Base-by-base conservation (phyloP, 306 rosid genomes). In the Quercus alba region DNA sequence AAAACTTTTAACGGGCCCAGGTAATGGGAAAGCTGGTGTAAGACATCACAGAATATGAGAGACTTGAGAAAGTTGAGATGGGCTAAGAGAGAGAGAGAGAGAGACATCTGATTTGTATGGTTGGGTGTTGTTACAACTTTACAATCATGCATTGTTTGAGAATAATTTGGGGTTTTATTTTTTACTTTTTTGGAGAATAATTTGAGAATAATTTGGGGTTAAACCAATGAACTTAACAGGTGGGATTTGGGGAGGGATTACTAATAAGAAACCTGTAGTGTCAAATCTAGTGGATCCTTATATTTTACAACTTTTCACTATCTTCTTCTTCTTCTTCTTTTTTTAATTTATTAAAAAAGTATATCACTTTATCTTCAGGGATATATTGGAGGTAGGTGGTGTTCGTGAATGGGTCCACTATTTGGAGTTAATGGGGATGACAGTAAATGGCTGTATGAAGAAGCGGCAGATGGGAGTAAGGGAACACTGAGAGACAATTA, bases 401-500 rank as follows among this genome's bases (percentile, higher is more conserved):
- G 83, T 76, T 21, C 44, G 76, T 58, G 84, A 85, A 92, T 21
- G 96, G 98, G 98, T 87, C 98, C 98, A 91, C 94, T 6, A 74
- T 74, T 21, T 81, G 80, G 89, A 18, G 81, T 82, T 77, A 88
- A 88, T 88, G 93, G 89, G 79, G 88, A 83, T 80, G 90, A 83
- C 84, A 88, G 89, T 44, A 80, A 82, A 75, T 77, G 88, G 95
- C 87, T 92, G 84, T 84, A 80, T 86, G 84, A 83, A 86, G 88
- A 89, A 88, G 96, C 84, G 93, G 93, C 96, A 91, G 96, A 90
- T 87, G 96, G 93, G 71, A 86, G 85, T 82, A 73, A 75, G 93
- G 98, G 87, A 81, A 89, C 97, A 90, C 72, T 78, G 84, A 78
- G 85, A 84, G 85, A 87, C 81, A 84, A 83, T 87, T 87, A 90